A percentile compares a stretch with the other conserved stretches of the same genome.
Conservation (phyloP, 2,329 filamentous ascomycete species). For the Lachnellula hyalina region DNA sequence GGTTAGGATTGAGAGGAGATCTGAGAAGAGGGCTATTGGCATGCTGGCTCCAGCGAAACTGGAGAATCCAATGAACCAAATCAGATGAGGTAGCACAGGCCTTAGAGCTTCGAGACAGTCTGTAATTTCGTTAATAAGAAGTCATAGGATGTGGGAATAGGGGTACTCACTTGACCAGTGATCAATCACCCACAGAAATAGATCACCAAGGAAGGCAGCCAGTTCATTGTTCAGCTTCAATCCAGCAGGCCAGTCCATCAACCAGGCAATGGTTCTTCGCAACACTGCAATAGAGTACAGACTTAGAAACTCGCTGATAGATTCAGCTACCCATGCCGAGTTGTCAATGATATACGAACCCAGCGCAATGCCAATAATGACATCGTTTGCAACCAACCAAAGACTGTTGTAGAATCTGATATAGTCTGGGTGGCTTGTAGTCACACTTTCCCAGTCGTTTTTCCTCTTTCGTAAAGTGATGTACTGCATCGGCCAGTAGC, state of each 20-base stretch:
- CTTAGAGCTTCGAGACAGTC: slow-evolving; percentile 72
- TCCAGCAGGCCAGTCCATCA: slow-evolving; percentile 93
- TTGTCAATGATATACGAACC: slow-evolving; percentile 98
- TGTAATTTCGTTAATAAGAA: slow-evolving; percentile 27
- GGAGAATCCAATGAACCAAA: slow-evolving; percentile 90
- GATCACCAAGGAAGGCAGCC: slow-evolving; percentile 85
- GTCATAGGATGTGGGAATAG: neutral
- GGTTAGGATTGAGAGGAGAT: slow-evolving; percentile 84
- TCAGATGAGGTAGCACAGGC: slow-evolving; percentile 76
- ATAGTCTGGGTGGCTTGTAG: slow-evolving; percentile 92
- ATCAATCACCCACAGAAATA: slow-evolving; percentile 98
- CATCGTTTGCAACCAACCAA: slow-evolving; percentile 97
- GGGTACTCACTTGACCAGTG: slow-evolving; percentile 77
- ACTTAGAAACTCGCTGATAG: slow-evolving; percentile 70
- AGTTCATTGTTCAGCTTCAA: slow-evolving; percentile 93
- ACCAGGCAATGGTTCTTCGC: slow-evolving; percentile 84
- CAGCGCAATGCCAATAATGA: slow-evolving; percentile 95
- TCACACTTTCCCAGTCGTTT: slow-evolving; percentile 91
- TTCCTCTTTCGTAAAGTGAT: slow-evolving; percentile 84
- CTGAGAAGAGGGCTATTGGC: slow-evolving; percentile 93
- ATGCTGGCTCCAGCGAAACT: slow-evolving; percentile 95
- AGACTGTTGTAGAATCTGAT: slow-evolving; percentile 98
- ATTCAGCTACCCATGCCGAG: slow-evolving; percentile 72
- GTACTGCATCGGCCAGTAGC: slow-evolving; percentile 98
- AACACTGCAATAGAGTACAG: slow-evolving; percentile 85